phyloP scores from a whole-genome alignment of 163 green algal genomes.

The Chlorella variabilis region DNA sequence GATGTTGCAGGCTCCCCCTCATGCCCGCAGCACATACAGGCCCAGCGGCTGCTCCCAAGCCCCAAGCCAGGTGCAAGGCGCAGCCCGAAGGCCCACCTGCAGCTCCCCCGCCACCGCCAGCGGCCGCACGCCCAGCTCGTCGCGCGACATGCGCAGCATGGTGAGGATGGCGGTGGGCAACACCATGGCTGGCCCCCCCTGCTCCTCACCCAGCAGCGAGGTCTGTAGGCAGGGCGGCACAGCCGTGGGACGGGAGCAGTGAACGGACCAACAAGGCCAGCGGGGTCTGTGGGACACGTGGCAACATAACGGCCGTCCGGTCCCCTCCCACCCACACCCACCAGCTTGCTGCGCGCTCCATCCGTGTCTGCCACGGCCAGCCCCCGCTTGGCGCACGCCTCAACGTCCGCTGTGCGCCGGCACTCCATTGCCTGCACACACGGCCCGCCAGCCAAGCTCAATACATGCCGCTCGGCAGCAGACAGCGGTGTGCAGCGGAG shows the following conservation, averaged over 20 bases:
- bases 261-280: too few species aligned
- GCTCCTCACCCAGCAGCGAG: constrained; percentile 13
- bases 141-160: constrained; percentile 68
- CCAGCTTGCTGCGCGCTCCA: constrained; percentile 55
- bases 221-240: not conserved
- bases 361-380: constrained; percentile 64
- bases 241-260: too few species aligned
- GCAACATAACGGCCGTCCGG: too few species aligned
- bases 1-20: not conserved
- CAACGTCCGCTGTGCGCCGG: constrained; percentile 51
- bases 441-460: too few species aligned
- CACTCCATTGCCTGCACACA: constrained; percentile 64
- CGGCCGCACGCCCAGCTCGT: constrained; percentile 72
- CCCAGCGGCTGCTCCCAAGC: too few species aligned
- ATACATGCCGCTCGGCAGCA: too few species aligned
- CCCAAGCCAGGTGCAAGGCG: too few species aligned
- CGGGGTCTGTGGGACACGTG: too few species aligned
- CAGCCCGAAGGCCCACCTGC: too few species aligned
- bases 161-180: constrained; percentile 45
- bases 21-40: too few species aligned
- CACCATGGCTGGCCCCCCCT: constrained; percentile 23
- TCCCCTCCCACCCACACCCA: too few species aligned
- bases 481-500: too few species aligned
- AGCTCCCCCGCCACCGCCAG: constrained; percentile 59
- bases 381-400: constrained; percentile 60